Conservation (phyloP, 2,329 filamentous ascomycete genomes). For the Pseudopithomyces chartarum region DNA sequence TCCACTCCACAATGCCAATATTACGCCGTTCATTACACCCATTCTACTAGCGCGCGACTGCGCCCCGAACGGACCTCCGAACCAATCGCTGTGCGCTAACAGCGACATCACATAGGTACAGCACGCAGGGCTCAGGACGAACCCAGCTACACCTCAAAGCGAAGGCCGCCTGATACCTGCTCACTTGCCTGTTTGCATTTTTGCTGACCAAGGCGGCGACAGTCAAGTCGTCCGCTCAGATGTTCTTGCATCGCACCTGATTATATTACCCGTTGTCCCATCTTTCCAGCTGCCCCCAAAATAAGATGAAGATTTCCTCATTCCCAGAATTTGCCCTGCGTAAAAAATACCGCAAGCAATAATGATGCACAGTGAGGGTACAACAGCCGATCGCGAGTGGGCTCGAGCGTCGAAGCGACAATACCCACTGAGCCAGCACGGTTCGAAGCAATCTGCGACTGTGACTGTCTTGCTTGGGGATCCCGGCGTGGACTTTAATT, state of each 20-base stretch:
- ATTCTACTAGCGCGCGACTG: background rate
- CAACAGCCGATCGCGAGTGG: background rate
- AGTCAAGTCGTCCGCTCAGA: too few relatives aligned
- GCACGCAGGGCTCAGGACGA: background rate
- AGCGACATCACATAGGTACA: background rate
- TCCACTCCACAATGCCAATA: too few relatives aligned
- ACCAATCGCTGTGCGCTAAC: background rate
- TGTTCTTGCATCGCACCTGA: too few relatives aligned
- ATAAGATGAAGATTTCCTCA: too few relatives aligned
- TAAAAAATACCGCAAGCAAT: too few relatives aligned
- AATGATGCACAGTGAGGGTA: background rate
- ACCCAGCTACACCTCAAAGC: background rate
- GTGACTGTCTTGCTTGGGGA: background rate
- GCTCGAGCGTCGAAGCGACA: background rate
- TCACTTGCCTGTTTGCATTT: background rate
- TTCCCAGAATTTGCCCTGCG: too few relatives aligned
- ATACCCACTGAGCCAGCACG: background rate
- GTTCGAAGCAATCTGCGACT: conserved; percentile 4
- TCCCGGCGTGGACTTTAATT: background rate
- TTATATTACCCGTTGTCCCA: too few relatives aligned
- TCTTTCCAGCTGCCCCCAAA: background rate
- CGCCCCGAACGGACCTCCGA: background rate
- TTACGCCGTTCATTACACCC: background rate
- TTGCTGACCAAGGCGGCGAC: too few relatives aligned
- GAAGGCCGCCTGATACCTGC: background rate